Evolutionary conservation across 352 stramenopile genomes (phyloP), one percentile per base, ranked within the genome.

Genomic region (Globisporangium radiosum): DNA sequence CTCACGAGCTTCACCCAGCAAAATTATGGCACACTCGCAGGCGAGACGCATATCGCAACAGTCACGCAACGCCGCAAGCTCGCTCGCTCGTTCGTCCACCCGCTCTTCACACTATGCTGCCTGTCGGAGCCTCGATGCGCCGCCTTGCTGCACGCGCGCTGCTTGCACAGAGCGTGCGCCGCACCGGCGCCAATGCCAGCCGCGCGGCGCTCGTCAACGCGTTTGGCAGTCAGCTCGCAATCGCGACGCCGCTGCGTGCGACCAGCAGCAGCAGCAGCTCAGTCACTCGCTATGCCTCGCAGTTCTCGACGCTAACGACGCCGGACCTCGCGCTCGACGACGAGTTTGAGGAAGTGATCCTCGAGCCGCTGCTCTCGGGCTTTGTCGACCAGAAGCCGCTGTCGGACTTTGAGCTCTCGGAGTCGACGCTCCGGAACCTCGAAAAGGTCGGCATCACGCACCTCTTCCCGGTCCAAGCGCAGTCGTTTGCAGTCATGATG

Each of bases 401-500:
- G 15, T 54, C 73, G 33, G 76, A 87, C 66, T 92, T 90, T 54
- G 62, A 75, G 10, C 62, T 93, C 48, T 90, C 84, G 62, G 54
- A 71, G 19, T 63, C 71, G 58, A 77, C 71, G n/a, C 60, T 81
- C 47, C 59, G 67, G 14, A 91, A 93, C 66, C 68, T 93, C 56
- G 70, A 73, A 42, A 62, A 60, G 19, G 78, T 48, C 1, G 84
- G 84, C 52, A 87, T 93, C 62, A 90, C 84, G 68, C 79, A 93
- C 68, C 66, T 93, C 33, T 93, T 93, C 67, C 84, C 84, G 0
- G 84, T 93, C 43, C 84, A 93, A 68, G 80, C 80, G 44, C 77
- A 91, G 63, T 94, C 85, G 61, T 94, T 91, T 57, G 65, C 81
- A 13, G 69, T 87, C 33, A 90, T 92, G 77, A 92, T 92, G 77